Conservation (phyloP, 176 grass and related monocot genomes). For the Musa itinerans region DNA sequence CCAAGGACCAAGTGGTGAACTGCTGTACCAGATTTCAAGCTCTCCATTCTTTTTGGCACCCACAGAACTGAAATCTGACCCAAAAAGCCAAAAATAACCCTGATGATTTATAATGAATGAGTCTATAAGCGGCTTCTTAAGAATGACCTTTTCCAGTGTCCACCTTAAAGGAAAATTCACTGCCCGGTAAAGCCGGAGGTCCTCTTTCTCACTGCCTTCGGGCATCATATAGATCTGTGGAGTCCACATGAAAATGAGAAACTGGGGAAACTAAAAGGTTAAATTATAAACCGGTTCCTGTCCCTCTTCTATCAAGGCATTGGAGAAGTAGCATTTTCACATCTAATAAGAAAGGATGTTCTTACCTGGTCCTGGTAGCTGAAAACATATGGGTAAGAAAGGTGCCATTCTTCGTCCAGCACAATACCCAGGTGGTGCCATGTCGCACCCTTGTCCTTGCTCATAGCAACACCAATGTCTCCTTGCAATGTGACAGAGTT, state of each 20-base stretch:
- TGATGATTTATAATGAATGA: slow-evolving; percentile 60
- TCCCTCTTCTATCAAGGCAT: too few species aligned
- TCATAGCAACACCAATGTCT: slow-evolving; percentile 80
- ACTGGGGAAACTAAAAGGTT: too few species aligned
- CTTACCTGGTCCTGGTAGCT: slow-evolving; percentile 46
- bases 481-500: slow-evolving; percentile 56
- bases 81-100: slow-evolving; percentile 61
- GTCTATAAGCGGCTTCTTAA: slow-evolving; percentile 70
- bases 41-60: slow-evolving; percentile 46
- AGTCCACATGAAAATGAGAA: neutral
- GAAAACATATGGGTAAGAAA: slow-evolving; percentile 83
- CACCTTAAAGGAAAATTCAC: slow-evolving; percentile 65
- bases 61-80: slow-evolving; percentile 62
- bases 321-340: too few species aligned
- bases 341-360: neutral
- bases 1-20: slow-evolving; percentile 64
- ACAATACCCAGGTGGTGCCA: slow-evolving; percentile 69
- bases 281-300: too few species aligned
- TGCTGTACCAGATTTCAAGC: slow-evolving; percentile 66
- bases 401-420: slow-evolving; percentile 87
- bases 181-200: slow-evolving; percentile 58
- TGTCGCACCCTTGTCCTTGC: slow-evolving; percentile 62
- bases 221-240: slow-evolving; percentile 82
- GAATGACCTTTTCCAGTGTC: slow-evolving; percentile 64
- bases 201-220: slow-evolving; percentile 70